phyloP scores from a whole-genome alignment of 1,139 yeast genomes.

The Candida sanyaensis region DNA sequence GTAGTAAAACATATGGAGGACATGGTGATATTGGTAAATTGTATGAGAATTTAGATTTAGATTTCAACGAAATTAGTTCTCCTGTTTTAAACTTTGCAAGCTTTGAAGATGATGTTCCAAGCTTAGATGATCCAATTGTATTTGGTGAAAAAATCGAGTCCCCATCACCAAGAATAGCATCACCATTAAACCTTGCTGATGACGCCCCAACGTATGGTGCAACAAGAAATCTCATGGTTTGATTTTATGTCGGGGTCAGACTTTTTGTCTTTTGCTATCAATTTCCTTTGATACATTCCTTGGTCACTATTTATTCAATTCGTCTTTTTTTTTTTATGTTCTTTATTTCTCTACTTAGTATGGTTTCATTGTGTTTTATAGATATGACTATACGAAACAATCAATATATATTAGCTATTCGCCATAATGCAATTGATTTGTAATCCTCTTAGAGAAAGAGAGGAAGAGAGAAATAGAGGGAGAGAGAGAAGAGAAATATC shows the following conservation, averaged over 20 bases:
- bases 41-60: constrained; percentile 29
- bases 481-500: not conserved
- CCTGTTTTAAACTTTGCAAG: constrained; percentile 18
- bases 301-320: not conserved
- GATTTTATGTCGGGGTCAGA: not conserved
- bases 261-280: too few species aligned
- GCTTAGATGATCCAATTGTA: constrained; percentile 13
- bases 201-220: not conserved
- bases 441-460: not conserved
- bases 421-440: not conserved
- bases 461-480: not conserved
- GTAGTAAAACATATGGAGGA: constrained; percentile 24
- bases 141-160: constrained; percentile 6
- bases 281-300: too few species aligned
- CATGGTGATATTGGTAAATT: constrained; percentile 34
- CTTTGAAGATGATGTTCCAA: constrained; percentile 10
- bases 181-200: constrained; percentile 9
- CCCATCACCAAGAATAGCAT: constrained; percentile 6
- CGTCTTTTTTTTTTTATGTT: not conserved
- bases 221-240: constrained; percentile 1
- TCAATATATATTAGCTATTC: not conserved
- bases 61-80: constrained; percentile 19
- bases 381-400: not conserved
- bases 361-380: not conserved
- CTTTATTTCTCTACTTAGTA: not conserved